These are phyloP conservation scores for Eucommia ulmoides DNA, from an alignment of 257 asterid genomes.

Conservation along the genomic window DNA sequence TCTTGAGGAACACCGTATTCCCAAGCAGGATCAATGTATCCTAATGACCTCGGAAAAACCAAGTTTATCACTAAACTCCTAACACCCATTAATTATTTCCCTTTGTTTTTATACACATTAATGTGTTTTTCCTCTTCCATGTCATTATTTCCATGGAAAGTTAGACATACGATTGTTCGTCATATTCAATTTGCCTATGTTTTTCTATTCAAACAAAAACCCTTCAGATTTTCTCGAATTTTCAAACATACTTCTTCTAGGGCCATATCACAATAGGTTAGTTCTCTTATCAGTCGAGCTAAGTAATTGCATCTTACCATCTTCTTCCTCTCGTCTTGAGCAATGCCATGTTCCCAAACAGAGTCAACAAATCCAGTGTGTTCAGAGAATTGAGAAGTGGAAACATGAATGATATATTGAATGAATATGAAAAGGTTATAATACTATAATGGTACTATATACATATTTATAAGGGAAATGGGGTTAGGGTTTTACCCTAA, in stretches of 20 bases:
- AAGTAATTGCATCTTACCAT: conserved; percentile 83
- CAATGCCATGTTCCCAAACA: conserved; percentile 93
- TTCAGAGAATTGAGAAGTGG: too few species aligned
- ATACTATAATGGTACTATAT: too few species aligned
- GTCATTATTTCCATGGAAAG: conserved; percentile 38
- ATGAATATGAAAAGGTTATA: too few species aligned
- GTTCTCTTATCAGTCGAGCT: conserved; percentile 82
- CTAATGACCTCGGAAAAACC: conserved; percentile 78
- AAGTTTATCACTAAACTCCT: conserved; percentile 46
- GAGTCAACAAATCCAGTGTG: conserved; percentile 51
- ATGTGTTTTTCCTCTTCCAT: conserved; percentile 51
- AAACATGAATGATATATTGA: too few species aligned
- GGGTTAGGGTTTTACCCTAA: too few species aligned
- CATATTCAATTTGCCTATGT: conserved; percentile 51
- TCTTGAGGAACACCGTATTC: conserved; percentile 92
- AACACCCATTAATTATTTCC: conserved; percentile 52
- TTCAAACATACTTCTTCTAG: conserved; percentile 64
- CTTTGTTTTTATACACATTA: conserved; percentile 48
- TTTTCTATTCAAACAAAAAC: conserved; percentile 69
- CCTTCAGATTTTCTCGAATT: conserved; percentile 75
- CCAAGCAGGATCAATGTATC: conserved; percentile 94
- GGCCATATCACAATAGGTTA: conserved; percentile 80
- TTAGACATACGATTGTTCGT: conserved; percentile 65
- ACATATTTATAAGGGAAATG: too few species aligned
- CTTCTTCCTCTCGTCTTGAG: conserved; percentile 84